phyloP scores from a whole-genome alignment of 176 grass and related monocot genomes.

The Olyra latifolia region DNA sequence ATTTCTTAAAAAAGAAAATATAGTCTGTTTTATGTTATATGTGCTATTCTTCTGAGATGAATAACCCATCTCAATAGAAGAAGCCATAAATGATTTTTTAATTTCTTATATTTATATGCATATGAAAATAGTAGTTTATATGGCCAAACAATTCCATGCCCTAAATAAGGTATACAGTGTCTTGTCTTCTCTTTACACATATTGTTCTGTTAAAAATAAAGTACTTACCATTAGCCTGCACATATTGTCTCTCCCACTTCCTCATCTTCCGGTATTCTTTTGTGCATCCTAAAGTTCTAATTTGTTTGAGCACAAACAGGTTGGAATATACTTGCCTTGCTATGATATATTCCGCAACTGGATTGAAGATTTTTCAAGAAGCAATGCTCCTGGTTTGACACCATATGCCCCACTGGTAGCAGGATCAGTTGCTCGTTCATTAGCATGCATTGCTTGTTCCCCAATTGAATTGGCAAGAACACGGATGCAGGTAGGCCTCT shows the following conservation, averaged over 20 bases:
- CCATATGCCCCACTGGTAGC: slow-evolving; percentile 83
- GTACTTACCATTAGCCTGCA: neutral
- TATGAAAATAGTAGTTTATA: neutral
- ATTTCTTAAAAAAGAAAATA: slow-evolving; percentile 5
- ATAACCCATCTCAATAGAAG: neutral
- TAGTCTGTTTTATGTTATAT: neutral
- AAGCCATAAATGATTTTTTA: neutral
- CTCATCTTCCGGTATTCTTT: neutral
- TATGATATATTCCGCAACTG: slow-evolving; percentile 93
- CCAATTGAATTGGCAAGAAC: slow-evolving; percentile 88
- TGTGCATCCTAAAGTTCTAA: neutral
- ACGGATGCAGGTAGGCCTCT: slow-evolving; percentile 82
- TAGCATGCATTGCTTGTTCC: slow-evolving; percentile 95
- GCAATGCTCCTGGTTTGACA: slow-evolving; percentile 72
- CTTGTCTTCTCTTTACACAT: neutral
- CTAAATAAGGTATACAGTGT: neutral
- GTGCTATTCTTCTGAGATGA: neutral
- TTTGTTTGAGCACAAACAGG: slow-evolving; percentile 56
- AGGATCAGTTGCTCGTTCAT: slow-evolving; percentile 74
- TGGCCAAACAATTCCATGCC: neutral
- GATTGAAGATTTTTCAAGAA: slow-evolving; percentile 74
- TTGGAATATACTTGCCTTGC: slow-evolving; percentile 97
- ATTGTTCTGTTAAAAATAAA: neutral
- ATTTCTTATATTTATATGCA: neutral
- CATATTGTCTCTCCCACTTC: neutral